Evolutionary conservation across 139 green algal species (phyloP).

Genomic region (Chlorella sorokiniana): DNA sequence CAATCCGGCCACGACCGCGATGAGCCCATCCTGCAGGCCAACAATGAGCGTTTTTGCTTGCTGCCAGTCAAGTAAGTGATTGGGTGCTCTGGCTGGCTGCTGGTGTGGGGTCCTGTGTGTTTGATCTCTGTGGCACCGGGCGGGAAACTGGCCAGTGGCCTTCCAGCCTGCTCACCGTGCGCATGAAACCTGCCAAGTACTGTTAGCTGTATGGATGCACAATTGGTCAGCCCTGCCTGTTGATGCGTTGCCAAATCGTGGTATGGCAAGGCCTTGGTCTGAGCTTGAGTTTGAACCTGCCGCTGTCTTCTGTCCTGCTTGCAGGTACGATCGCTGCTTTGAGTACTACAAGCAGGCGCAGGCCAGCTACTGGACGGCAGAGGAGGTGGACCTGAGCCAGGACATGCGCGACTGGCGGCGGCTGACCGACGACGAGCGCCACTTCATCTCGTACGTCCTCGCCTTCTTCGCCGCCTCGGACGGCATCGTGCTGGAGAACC

Average conservation of each 20-base stretch:
- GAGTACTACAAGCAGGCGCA: conserved; percentile 81
- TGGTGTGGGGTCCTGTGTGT: background rate
- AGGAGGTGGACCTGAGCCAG: conserved; percentile 80
- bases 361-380: conserved; percentile 79
- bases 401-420: conserved; percentile 70
- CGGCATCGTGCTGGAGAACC: conserved; percentile 90
- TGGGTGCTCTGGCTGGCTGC: background rate
- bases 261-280: too few relatives aligned
- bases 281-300: background rate
- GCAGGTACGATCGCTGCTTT: conserved; percentile 46
- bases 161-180: background rate
- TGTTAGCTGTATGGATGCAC: too few relatives aligned
- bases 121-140: background rate
- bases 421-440: conserved; percentile 70
- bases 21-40: conserved; percentile 44
- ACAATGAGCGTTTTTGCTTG: conserved; percentile 46
- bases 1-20: conserved; percentile 9
- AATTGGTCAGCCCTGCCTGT: too few relatives aligned
- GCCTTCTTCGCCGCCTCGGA: conserved; percentile 91
- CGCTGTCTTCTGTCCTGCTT: background rate
- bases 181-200: too few relatives aligned
- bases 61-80: conserved; percentile 44
- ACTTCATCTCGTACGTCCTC: conserved; percentile 86
- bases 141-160: background rate
- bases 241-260: too few relatives aligned